A percentile compares a stretch with the other conserved stretches of the same genome.
Conservation (phyloP, 495 filamentous ascomycete genomes). For the Xanthoparmelia taractica region DNA sequence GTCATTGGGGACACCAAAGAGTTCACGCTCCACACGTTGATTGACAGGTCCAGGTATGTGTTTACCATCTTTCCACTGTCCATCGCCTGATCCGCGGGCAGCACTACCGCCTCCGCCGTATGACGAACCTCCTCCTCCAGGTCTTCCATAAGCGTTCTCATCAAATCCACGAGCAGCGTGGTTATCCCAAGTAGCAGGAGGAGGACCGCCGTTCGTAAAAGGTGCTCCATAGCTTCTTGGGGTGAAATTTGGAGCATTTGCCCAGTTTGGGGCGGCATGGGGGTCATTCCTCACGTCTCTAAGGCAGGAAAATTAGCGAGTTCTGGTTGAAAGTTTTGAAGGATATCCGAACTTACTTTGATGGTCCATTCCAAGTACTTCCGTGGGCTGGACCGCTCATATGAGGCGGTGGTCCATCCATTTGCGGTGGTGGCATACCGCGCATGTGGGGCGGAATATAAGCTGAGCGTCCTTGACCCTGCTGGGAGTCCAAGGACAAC, state of each 20-base stretch:
- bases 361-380: slow-evolving; percentile 51
- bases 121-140: slow-evolving; percentile 39
- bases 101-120: slow-evolving; percentile 39
- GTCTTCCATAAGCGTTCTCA: slow-evolving; percentile 60
- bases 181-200: slow-evolving; percentile 34
- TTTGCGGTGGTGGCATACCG: slow-evolving; percentile 42
- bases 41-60: slow-evolving; percentile 86
- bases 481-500: slow-evolving; percentile 67
- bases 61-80: slow-evolving; percentile 93
- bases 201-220: slow-evolving; percentile 31
- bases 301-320: not conserved
- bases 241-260: slow-evolving; percentile 63
- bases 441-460: slow-evolving; percentile 98
- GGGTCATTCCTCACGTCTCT: slow-evolving; percentile 15
- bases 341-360: slow-evolving; percentile 36
- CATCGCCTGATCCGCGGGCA: slow-evolving; percentile 80
- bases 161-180: slow-evolving; percentile 46
- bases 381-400: slow-evolving; percentile 47
- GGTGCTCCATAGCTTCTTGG: slow-evolving; percentile 41
- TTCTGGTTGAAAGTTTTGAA: not conserved
- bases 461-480: slow-evolving; percentile 62
- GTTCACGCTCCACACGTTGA: slow-evolving; percentile 82
- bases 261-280: slow-evolving; percentile 47
- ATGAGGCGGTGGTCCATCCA: slow-evolving; percentile 37
- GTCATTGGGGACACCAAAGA: slow-evolving; percentile 90